These are phyloP conservation scores for Bolboschoenoplectus hybrid DNA, from an alignment of 202 grass and related monocot species.

Conservation along the genomic window DNA sequence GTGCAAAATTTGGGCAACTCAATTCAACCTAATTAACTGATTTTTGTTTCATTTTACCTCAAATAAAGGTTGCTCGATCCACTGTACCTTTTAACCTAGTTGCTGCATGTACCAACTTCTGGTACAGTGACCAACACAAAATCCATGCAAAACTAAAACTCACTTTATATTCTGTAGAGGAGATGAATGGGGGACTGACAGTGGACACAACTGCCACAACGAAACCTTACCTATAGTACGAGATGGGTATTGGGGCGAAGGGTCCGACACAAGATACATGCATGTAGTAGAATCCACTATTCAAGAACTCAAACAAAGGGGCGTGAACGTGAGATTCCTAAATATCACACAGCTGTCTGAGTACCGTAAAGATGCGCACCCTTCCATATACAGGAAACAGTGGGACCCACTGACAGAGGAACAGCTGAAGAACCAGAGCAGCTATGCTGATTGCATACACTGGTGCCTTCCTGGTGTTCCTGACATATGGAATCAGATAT, in stretches of 20 bases:
- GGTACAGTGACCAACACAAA: not conserved
- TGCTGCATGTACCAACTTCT: not conserved
- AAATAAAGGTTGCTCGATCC: not conserved
- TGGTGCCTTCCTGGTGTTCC: constrained; percentile 66
- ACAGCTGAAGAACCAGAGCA: constrained; percentile 45
- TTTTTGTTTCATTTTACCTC: not conserved
- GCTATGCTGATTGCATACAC: constrained; percentile 55
- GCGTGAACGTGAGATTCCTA: constrained; percentile 61
- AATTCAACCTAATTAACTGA: constrained; percentile 8
- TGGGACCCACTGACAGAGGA: constrained; percentile 63
- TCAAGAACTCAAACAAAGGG: constrained; percentile 42
- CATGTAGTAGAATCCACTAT: constrained; percentile 52
- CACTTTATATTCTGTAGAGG: constrained; percentile 33
- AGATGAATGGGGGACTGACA: constrained; percentile 47
- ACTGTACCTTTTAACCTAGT: not conserved
- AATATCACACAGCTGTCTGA: constrained; percentile 79
- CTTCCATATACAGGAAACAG: constrained; percentile 66
- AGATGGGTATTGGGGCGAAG: constrained; percentile 42
- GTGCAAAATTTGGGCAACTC: not conserved
- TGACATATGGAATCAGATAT: constrained; percentile 75
- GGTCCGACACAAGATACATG: constrained; percentile 50
- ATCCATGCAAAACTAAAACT: not conserved
- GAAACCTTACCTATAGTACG: constrained; percentile 65
- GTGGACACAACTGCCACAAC: constrained; percentile 55
- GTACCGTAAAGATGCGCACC: constrained; percentile 78